Conservation (phyloP, 805 yeast species). For the Clavispora santaluciae region DNA sequence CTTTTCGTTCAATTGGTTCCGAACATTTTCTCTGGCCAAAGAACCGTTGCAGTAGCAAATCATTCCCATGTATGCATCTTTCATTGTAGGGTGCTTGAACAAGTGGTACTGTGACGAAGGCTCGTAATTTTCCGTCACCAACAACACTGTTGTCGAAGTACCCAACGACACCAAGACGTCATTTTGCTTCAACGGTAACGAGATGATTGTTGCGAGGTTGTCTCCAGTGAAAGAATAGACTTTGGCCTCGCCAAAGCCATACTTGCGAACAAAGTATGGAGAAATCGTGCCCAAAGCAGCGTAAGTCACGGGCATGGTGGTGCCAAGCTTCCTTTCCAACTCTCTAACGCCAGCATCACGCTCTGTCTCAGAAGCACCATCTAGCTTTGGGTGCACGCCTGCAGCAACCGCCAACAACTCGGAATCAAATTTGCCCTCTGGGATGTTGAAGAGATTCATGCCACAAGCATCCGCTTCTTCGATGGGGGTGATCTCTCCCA, state of each 20-base stretch:
- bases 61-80: constrained; percentile 85
- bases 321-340: constrained; percentile 50
- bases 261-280: constrained; percentile 56
- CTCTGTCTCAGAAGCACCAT: constrained; percentile 24
- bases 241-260: constrained; percentile 59
- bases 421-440: constrained; percentile 50
- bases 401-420: constrained; percentile 52
- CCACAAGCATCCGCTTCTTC: constrained; percentile 93
- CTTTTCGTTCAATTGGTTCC: constrained; percentile 56
- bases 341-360: constrained; percentile 29
- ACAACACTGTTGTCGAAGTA: constrained; percentile 83
- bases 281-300: constrained; percentile 50
- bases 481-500: constrained; percentile 58
- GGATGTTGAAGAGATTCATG: constrained; percentile 79
- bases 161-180: constrained; percentile 83
- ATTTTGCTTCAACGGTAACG: constrained; percentile 70
- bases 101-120: constrained; percentile 82
- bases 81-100: constrained; percentile 81
- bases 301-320: constrained; percentile 47
- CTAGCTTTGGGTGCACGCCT: constrained; percentile 43
- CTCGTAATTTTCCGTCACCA: constrained; percentile 70
- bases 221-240: constrained; percentile 85
- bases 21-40: constrained; percentile 71
- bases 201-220: constrained; percentile 80
- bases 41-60: constrained; percentile 91